Evolutionary conservation across 306 rosid species (phyloP), one percentile per base, ranked within the genome.

Genomic region (Lathyrus tuberosus): DNA sequence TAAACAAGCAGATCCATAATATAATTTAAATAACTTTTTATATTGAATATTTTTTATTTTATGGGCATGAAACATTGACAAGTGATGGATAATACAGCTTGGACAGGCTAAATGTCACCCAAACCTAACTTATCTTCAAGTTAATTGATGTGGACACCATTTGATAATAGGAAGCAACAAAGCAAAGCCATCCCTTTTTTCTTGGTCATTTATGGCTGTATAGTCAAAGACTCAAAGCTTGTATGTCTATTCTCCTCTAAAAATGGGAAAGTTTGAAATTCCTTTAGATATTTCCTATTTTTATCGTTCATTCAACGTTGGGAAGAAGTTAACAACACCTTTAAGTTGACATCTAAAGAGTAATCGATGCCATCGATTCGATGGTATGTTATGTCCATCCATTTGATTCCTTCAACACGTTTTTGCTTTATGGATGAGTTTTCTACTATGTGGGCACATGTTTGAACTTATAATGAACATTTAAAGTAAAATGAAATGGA

Each of bases 351-450:
- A 56, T 56, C 17, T 56, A 56, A 22, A 10, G 60, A 53, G 60
- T 31, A 22, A 53, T 59, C 65, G 46, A n/a, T n/a, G n/a, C n/a
- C n/a, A n/a, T n/a, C n/a, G n/a, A n/a, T n/a, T n/a, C n/a, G n/a
- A 62, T 72, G 51, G 60, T 30, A 44, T 49, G 57, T 49, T 49
- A n/a, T 59, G 22, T 67, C 47, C 37, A 43, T 47, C 40, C 18
- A 52, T 64, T 70, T 67, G 16, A 24, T 35, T 59, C 20, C 74
- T n/a, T 59, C 48, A 75, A 47, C 75, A 60, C 38, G 42, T 69
- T 69, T 48, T 38, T 22, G 30, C 26, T 18, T 4, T n/a, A 3
- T 22, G 26, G 33, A 28, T 26, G 37, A 38, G 71, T 63, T 24
- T 17, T 30, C 38, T 8, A 10, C 58, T 54, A 56, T 7, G 10